phyloP scores from a whole-genome alignment of 139 green algal genomes.

The Chlorella sorokiniana region DNA sequence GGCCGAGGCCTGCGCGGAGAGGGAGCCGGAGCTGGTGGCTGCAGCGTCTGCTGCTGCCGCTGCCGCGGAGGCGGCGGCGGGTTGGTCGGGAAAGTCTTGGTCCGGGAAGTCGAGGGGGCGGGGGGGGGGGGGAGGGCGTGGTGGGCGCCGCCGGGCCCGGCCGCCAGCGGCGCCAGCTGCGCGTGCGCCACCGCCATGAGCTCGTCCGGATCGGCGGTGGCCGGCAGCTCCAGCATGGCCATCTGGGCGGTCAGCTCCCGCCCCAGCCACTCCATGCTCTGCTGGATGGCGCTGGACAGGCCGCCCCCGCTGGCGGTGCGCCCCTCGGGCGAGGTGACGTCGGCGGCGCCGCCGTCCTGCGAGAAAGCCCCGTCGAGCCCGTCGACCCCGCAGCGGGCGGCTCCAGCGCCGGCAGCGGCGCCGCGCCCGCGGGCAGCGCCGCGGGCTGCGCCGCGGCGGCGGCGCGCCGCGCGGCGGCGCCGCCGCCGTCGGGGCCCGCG shows the following conservation, averaged over 20 bases:
- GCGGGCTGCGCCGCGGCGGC: too few relatives aligned
- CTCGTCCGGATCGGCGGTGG: conserved; percentile 1
- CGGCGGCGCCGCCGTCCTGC: too few relatives aligned
- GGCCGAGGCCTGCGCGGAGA: too few relatives aligned
- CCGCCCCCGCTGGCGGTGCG: not conserved
- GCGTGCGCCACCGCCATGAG: not conserved
- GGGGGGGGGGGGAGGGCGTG: too few relatives aligned
- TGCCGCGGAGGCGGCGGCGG: not conserved
- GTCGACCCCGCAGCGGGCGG: too few relatives aligned
- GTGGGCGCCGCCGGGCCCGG: not conserved
- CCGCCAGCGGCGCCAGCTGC: not conserved
- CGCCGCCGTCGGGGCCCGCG: not conserved
- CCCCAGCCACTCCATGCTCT: conserved; percentile 8
- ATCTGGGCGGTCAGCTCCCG: conserved; percentile 14
- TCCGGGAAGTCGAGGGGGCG: too few relatives aligned
- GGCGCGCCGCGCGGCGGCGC: not conserved
- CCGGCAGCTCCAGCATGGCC: conserved; percentile 13
- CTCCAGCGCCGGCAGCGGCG: too few relatives aligned
- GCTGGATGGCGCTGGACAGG: not conserved
- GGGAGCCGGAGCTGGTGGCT: not conserved
- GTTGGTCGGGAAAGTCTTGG: not conserved
- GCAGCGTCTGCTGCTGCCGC: not conserved
- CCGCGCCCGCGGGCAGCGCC: too few relatives aligned
- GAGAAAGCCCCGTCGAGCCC: not conserved
- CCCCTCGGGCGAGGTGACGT: not conserved